Evolutionary conservation across 2,329 filamentous ascomycete species (phyloP).

Genomic region (Cercospora canescens): DNA sequence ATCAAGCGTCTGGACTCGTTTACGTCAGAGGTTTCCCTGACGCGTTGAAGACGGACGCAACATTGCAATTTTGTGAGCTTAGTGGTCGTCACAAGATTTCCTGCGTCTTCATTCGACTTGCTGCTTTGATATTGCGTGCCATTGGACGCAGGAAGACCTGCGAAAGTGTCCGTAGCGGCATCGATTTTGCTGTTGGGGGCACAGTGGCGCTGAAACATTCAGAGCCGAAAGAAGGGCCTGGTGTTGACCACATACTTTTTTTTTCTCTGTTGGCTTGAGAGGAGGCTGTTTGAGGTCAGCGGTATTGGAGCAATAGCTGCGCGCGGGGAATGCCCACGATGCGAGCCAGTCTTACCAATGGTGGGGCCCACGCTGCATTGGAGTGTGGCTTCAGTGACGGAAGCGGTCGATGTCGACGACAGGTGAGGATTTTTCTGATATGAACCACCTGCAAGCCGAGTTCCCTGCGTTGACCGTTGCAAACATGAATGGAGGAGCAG

Average conservation of each 20-base stretch:
- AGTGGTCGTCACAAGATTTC: not conserved
- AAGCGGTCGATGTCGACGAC: not conserved
- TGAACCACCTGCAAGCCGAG: not conserved
- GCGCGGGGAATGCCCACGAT: not conserved
- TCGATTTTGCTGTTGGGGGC: not conserved
- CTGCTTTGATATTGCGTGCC: not conserved
- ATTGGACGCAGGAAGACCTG: not conserved
- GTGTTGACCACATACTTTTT: not conserved
- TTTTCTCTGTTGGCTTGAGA: not conserved
- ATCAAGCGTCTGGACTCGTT: not conserved
- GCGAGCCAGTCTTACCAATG: not conserved
- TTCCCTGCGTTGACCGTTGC: not conserved
- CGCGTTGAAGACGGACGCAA: not conserved
- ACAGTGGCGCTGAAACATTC: not conserved
- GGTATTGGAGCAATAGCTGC: not conserved
- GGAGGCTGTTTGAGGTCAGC: not conserved
- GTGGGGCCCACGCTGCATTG: not conserved
- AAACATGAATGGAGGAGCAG: not conserved
- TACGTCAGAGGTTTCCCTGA: not conserved
- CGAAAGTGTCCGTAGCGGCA: not conserved
- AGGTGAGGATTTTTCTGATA: not conserved
- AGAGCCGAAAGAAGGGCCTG: not conserved
- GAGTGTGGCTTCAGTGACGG: not conserved
- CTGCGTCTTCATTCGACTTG: not conserved
- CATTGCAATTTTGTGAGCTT: not conserved